Percentiles rank a stretch among this genome's conserved stretches.
phyloP scores from a whole-genome alignment of 169 alveolate genomes.

The Plasmodium adleri region DNA sequence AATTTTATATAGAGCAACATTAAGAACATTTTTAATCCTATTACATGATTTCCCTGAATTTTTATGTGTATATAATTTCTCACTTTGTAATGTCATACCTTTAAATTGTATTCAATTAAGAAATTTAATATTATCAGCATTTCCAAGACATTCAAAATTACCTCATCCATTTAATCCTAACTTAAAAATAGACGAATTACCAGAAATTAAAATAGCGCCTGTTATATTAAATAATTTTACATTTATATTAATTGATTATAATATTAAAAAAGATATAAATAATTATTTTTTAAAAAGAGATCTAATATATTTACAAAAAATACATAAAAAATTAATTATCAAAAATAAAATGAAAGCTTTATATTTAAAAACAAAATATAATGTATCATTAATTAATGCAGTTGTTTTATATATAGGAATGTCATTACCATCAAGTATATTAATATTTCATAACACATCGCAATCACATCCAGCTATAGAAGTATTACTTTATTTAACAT shows the following conservation, averaged over 20 bases:
- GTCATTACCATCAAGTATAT: conserved; percentile 48
- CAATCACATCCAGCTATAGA: conserved; percentile 83
- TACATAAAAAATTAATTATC: conserved; percentile 79
- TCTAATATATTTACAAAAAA: conserved; percentile 23
- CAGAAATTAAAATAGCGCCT: conserved; percentile 91
- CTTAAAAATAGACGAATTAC: conserved; percentile 91
- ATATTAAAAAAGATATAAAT: conserved; percentile 73
- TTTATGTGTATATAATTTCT: conserved; percentile 92
- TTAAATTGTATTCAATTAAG: conserved; percentile 92
- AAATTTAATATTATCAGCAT: conserved; percentile 92
- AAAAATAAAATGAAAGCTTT: conserved; percentile 77
- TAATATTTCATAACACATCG: conserved; percentile 27
- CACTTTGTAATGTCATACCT: conserved; percentile 91
- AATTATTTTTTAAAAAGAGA: conserved; percentile 51
- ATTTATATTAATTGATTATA: conserved; percentile 75
- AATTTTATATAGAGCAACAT: conserved; percentile 76
- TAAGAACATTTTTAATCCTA: conserved; percentile 91
- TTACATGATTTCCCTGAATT: conserved; percentile 97
- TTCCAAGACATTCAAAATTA: conserved; percentile 89
- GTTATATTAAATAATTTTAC: conserved; percentile 79
- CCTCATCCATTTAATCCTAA: conserved; percentile 92
- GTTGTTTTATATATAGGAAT: conserved; percentile 87
- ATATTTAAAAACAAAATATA: conserved; percentile 82
- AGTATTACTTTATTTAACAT: conserved; percentile 83
- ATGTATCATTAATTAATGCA: conserved; percentile 86